A percentile compares a stretch with the other conserved stretches of the same genome.
Conservation (phyloP, 2,329 filamentous ascomycete genomes). For the Ceratocystis ficicola region DNA sequence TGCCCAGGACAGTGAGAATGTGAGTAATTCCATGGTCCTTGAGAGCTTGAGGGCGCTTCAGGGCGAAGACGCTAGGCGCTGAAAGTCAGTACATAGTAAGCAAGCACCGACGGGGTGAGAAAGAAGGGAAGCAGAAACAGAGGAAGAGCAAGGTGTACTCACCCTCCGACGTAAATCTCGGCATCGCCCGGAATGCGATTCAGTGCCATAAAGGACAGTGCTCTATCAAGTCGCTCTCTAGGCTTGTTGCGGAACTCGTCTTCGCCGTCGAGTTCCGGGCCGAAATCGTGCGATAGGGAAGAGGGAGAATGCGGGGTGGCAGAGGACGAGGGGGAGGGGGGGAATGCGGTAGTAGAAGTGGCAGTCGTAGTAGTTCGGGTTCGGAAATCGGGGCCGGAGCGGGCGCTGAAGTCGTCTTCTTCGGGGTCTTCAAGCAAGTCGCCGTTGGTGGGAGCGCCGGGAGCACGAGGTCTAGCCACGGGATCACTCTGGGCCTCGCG, state of each 20-base stretch:
- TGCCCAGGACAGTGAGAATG: constrained; percentile 67
- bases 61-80: constrained; percentile 57
- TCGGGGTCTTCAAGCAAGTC: constrained; percentile 16
- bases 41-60: constrained; percentile 60
- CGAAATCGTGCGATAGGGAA: background rate
- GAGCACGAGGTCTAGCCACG: constrained; percentile 6
- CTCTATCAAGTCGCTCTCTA: constrained; percentile 18
- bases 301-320: background rate
- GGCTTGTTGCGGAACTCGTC: constrained; percentile 19
- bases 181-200: constrained; percentile 34
- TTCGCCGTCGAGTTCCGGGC: constrained; percentile 11
- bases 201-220: constrained; percentile 31
- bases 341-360: background rate
- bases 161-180: constrained; percentile 34
- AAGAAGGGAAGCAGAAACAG: constrained; percentile 4
- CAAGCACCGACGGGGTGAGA: constrained; percentile 20
- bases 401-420: constrained; percentile 9
- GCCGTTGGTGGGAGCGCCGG: background rate
- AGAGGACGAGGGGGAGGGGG: background rate
- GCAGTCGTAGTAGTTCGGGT: constrained; percentile 9
- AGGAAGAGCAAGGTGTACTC: constrained; percentile 23
- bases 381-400: background rate
- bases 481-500: constrained; percentile 20
- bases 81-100: background rate
- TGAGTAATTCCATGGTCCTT: constrained; percentile 70